Evolutionary conservation across 1,284 basidiomycete genomes (phyloP), one percentile per base, ranked within the genome.

Genomic region (Nidula niveotomentosa): DNA sequence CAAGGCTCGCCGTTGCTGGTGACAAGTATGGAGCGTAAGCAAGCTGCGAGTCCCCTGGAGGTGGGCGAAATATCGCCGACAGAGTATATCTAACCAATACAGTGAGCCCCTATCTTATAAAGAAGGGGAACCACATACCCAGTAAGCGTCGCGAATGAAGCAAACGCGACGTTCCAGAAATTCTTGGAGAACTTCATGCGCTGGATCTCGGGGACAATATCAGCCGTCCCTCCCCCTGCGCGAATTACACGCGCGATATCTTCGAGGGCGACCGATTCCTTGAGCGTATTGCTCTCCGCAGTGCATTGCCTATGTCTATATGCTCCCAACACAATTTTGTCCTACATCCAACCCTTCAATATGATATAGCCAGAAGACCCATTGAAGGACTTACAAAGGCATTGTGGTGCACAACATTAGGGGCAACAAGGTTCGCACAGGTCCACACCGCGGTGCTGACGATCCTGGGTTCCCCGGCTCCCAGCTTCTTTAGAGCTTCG

Each of bases 151-250:
- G 81, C 65, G 52, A 79, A 72, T 2, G 79, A 77, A 4, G 83
- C 78, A 61, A 86, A 80, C 0, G 73, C 74, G 45, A 83, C 71
- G 60, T 87, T 88, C 84, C 81, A 85, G 49, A 86, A 76, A 62
- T 86, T 87, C 70, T 88, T 88, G 2, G 68, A 60, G 60, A 81
- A 88, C 64, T 87, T 87, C 60, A 74, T 64, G 13, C 83, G 74
- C 60, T 86, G 85, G 13, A 88, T 82, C 58, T 88, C 81, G 5
- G 81, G 73, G 2, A 80, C 78, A 51, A 85, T 69, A 0, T 62
- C 74, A 8, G 79, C 67, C 0, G 76, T 72, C 36, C 71, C 79
- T 6, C 84, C 84, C 15, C 84, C 83, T 4, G 64, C 62, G 44
- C 67, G 60, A 13, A 87, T 67, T 30, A 85, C 66, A n/a, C 60